Conservation (phyloP, 345 rosid genomes). For the Microcos paniculata region DNA sequence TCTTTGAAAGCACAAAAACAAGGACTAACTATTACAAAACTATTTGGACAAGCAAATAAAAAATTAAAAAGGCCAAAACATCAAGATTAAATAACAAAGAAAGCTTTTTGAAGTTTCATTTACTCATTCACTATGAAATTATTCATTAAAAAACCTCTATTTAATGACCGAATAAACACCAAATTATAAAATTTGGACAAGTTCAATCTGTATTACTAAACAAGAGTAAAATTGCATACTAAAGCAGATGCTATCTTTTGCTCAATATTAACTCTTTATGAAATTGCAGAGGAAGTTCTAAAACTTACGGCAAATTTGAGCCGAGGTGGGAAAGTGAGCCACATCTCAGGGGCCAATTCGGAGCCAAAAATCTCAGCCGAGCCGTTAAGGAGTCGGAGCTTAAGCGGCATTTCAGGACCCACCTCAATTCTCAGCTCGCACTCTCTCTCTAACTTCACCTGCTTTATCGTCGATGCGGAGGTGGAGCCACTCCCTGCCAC, state of each 20-base stretch:
- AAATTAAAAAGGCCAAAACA: background rate
- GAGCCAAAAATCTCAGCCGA: conserved; percentile 90
- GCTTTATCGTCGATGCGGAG: conserved; percentile 46
- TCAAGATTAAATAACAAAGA: background rate
- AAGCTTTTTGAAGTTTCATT: background rate
- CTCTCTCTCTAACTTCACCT: conserved; percentile 81
- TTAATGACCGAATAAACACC: background rate
- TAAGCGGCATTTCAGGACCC: conserved; percentile 66
- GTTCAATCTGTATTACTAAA: background rate
- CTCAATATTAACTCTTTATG: background rate
- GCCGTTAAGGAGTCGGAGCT: conserved; percentile 72
- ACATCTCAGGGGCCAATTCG: conserved; percentile 80
- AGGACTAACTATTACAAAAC: background rate
- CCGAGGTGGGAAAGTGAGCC: conserved; percentile 88
- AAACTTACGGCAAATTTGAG: conserved; percentile 71
- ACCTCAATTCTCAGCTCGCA: conserved; percentile 89
- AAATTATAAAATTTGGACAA: background rate
- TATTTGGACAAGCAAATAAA: background rate
- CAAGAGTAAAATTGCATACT: background rate
- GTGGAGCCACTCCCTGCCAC: conserved; percentile 27
- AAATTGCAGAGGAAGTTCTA: background rate
- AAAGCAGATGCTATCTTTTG: background rate
- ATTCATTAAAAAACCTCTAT: background rate
- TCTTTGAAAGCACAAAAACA: background rate
- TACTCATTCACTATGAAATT: background rate